A percentile compares a stretch with the other conserved stretches of the same genome.
These are phyloP conservation scores for Linanthus parryae DNA, from an alignment of 148 eudicot species.

Conservation along the genomic window DNA sequence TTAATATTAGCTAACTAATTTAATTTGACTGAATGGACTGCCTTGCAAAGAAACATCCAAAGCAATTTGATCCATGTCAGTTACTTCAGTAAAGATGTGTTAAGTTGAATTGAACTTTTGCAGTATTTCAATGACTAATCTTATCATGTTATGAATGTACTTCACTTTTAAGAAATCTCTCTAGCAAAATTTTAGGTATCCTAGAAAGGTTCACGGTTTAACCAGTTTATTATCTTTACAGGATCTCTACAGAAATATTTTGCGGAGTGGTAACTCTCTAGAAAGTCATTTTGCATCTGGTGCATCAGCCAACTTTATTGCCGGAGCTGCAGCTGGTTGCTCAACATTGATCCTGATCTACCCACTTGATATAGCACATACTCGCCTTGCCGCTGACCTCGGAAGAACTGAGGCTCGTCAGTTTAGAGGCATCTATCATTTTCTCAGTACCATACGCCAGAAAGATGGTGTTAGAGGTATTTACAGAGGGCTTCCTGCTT, in stretches of 20 bases:
- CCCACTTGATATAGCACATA: conserved; percentile 97
- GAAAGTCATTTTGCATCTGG: conserved; percentile 56
- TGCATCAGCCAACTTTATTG: conserved; percentile 77
- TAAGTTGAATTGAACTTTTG: too few species aligned
- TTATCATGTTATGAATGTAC: too few species aligned
- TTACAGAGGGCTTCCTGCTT: conserved; percentile 91
- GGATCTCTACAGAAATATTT: conserved; percentile 77
- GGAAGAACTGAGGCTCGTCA: conserved; percentile 66
- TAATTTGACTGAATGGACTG: too few species aligned
- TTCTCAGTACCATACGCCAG: conserved; percentile 41
- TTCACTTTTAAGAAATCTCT: too few species aligned
- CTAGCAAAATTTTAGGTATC: too few species aligned
- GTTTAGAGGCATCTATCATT: conserved; percentile 71
- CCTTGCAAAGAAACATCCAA: too few species aligned
- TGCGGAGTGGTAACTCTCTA: conserved; percentile 41
- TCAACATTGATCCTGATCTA: conserved; percentile 74
- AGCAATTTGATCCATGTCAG: too few species aligned
- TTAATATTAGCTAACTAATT: too few species aligned
- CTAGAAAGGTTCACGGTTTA: conserved; percentile 2
- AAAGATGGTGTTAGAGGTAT: conserved; percentile 75
- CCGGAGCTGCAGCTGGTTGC: conserved; percentile 95
- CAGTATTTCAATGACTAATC: too few species aligned
- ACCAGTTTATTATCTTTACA: conserved; percentile 16
- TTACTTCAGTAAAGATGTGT: too few species aligned
- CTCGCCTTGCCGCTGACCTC: conserved; percentile 86